A percentile compares a stretch with the other conserved stretches of the same genome.
Evolutionary conservation across 331 rosid genomes (phyloP).

Genomic region (Malus hybrid): DNA sequence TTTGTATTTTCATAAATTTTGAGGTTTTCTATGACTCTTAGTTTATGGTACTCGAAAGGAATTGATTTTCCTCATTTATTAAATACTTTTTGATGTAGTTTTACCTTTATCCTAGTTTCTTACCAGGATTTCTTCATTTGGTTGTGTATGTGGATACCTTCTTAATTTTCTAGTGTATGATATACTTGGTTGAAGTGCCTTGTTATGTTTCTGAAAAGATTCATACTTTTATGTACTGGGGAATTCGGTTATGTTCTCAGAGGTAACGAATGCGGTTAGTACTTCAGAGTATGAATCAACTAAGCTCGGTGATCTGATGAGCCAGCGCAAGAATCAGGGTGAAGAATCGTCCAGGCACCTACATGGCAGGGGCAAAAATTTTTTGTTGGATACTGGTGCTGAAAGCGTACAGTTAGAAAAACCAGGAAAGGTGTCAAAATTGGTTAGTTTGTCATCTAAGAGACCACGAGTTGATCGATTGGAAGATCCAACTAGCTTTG

Average conservation of each 20-base stretch:
- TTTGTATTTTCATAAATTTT: not conserved
- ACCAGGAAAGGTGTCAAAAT: slow-evolving; percentile 45
- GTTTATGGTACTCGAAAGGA: not conserved
- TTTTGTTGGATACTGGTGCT: slow-evolving; percentile 28
- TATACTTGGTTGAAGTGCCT: not conserved
- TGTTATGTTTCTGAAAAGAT: not conserved
- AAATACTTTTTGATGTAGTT: not conserved
- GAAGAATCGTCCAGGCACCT: slow-evolving; percentile 32
- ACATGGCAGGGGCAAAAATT: slow-evolving; percentile 28
- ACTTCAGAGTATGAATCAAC: slow-evolving; percentile 35
- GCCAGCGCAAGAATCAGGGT: slow-evolving; percentile 19
- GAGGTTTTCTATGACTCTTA: not conserved
- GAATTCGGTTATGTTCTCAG: slow-evolving; percentile 27
- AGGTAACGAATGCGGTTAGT: slow-evolving; percentile 26
- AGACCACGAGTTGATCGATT: slow-evolving; percentile 46
- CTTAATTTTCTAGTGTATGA: too few species aligned
- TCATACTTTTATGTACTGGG: slow-evolving; percentile 15
- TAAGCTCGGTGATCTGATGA: slow-evolving; percentile 34
- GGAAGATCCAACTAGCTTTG: slow-evolving; percentile 33
- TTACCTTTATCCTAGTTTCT: too few species aligned
- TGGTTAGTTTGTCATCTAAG: slow-evolving; percentile 36
- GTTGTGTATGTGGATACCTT: not conserved
- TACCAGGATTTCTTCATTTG: not conserved
- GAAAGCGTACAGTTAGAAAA: slow-evolving; percentile 48
- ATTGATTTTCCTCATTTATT: not conserved